A percentile compares a stretch with the other conserved stretches of the same genome.
Evolutionary conservation across 768 basidiomycete species (phyloP).

Genomic region (Rhodocollybia butyracea): DNA sequence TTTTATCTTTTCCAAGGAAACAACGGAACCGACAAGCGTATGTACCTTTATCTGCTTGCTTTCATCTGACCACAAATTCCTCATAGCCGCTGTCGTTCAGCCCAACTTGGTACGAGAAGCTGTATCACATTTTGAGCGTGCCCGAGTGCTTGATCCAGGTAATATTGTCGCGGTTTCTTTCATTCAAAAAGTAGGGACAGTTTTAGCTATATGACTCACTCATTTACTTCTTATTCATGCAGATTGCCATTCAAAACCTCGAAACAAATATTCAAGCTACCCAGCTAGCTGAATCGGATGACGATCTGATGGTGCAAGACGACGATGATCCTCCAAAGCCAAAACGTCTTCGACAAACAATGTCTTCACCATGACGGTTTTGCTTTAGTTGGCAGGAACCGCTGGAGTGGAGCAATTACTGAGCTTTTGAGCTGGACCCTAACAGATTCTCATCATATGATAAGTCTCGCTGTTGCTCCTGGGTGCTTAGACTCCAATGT

Average conservation of each 20-base stretch:
- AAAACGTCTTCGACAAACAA: slow-evolving; percentile 31
- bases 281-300: slow-evolving; percentile 30
- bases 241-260: slow-evolving; percentile 9
- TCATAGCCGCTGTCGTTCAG: slow-evolving; percentile 22
- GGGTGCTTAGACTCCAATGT: no score
- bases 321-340: slow-evolving; percentile 20
- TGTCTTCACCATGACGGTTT: not conserved
- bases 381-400: not conserved
- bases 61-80: not conserved
- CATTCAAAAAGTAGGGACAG: slow-evolving; percentile 42
- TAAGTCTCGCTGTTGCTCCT: no score
- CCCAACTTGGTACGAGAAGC: slow-evolving; percentile 46
- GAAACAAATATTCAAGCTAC: slow-evolving; percentile 8
- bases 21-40: not conserved
- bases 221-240: not conserved
- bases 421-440: no score
- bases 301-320: slow-evolving; percentile 22
- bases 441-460: no score
- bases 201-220: not conserved
- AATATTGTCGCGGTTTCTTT: slow-evolving; percentile 53
- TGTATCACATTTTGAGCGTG: slow-evolving; percentile 63
- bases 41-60: not conserved
- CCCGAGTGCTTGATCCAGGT: slow-evolving; percentile 54
- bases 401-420: no score
- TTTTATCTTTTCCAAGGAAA: slow-evolving; percentile 55